Conservation (phyloP, 2,329 filamentous ascomycete genomes). For the Monosporascus sp. region DNA sequence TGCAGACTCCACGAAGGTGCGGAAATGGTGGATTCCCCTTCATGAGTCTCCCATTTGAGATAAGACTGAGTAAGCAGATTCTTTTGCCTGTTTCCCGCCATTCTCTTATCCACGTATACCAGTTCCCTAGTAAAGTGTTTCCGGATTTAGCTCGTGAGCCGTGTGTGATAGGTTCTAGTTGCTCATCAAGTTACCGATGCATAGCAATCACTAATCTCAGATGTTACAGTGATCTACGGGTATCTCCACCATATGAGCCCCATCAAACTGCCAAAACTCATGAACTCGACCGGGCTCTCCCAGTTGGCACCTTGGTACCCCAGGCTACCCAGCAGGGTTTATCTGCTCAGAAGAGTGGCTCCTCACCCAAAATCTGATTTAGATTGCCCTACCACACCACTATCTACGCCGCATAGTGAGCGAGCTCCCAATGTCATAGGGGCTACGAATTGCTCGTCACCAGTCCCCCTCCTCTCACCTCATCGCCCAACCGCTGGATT, state of each 20-base stretch:
- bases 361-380: not conserved
- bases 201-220: no score
- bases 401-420: not conserved
- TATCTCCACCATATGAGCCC: constrained; percentile 32
- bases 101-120: no score
- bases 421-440: not conserved
- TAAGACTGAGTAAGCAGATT: constrained; percentile 28
- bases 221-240: constrained; percentile 31
- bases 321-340: constrained; percentile 24
- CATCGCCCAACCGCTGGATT: constrained; percentile 31
- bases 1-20: not conserved
- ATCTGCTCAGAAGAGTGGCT: constrained; percentile 15
- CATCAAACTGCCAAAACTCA: constrained; percentile 20
- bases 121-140: no score
- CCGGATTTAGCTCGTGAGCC: no score
- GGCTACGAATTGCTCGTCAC: no score
- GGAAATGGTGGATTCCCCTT: constrained; percentile 11
- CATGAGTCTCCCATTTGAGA: constrained; percentile 35
- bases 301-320: constrained; percentile 34
- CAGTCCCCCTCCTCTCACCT: constrained; percentile 20
- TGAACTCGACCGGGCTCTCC: not conserved
- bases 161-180: no score
- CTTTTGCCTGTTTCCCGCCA: no score
- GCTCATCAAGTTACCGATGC: no score
- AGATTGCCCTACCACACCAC: not conserved